Base-by-base conservation (phyloP, 129 eudicot genomes). In the Sambucus nigra region DNA sequence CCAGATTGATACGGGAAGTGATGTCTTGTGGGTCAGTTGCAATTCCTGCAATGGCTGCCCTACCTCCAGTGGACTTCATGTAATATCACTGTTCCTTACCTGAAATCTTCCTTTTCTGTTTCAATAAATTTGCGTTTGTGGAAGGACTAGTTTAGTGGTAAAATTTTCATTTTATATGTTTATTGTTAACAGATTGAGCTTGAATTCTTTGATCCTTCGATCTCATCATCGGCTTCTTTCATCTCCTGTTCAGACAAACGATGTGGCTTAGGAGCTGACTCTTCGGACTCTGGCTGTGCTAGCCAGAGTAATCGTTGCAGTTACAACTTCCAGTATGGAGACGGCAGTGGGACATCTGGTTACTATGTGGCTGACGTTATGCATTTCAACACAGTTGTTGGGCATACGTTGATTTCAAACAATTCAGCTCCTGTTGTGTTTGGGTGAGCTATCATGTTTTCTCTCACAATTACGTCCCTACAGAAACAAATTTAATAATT, bases 1-100 rank as follows among this genome's bases (percentile, higher is more conserved):
- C 12, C 95, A 85, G 68, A 91, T 91, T 42, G 98, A 91, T 67
- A 85, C 98, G 0, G 98, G 98, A 52, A 85, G 98, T 60, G 94
- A 85, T 76, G 94, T 82, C 22, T 57, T 82, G 57, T 91, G 98
- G 95, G 93, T 91, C 38, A 73, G 81, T 69, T 91, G 98, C 80
- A 67, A 15, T 42, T 25, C 70, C 18, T 91, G 98, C 64, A 24
- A 55, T 13, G 98, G 94, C 35, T 85, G 98, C 73, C 98, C 98
- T 26, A 71, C 71, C 50, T 73, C 88, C 18, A 85, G 86, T 69
- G 95, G 98, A 61, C 98, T 91, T 19, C 78, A 82, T 66, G 98
- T 85, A 81, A 61, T 22, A 17, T 23, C 51, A 47, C 57, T 47
- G 6, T 29, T 35, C 57, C 23, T 63, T 23, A 17, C 14, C 23